phyloP scores from a whole-genome alignment of 192 early-diverging fungal genomes.

The Linnemannia exigua region DNA sequence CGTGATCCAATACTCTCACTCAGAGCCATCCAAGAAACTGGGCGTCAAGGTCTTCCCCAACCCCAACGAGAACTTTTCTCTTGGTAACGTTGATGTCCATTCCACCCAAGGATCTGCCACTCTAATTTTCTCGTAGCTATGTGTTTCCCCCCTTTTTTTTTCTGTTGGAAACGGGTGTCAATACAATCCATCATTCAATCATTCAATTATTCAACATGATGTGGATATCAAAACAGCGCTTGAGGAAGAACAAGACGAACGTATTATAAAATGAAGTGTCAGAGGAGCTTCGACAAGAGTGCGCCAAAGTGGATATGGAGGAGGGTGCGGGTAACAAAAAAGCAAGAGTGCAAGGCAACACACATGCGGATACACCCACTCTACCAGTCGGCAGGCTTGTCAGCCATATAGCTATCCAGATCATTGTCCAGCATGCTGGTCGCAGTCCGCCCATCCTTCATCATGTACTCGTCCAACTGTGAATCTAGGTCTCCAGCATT shows the following conservation, averaged over 20 bases:
- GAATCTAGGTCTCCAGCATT: conserved; percentile 44
- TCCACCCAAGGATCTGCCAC: not conserved
- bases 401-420: conserved; percentile 58
- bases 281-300: too few relatives aligned
- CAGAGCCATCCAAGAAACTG: not conserved
- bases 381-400: conserved; percentile 36
- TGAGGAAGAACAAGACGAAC: too few relatives aligned
- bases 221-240: too few relatives aligned
- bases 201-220: too few relatives aligned
- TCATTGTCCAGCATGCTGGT: conserved; percentile 53
- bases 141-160: not conserved
- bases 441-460: conserved; percentile 47
- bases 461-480: conserved; percentile 52
- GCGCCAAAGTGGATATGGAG: too few relatives aligned
- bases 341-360: too few relatives aligned
- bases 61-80: not conserved
- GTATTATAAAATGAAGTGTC: too few relatives aligned
- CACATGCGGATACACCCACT: too few relatives aligned
- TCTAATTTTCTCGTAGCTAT: not conserved
- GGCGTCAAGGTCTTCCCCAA: not conserved
- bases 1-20: not conserved
- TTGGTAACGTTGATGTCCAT: not conserved
- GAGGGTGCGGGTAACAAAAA: not conserved
- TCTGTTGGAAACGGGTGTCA: too few relatives aligned
- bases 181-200: too few relatives aligned